phyloP scores from a whole-genome alignment of 2,329 filamentous ascomycete genomes.

The Fusarium metavorans region DNA sequence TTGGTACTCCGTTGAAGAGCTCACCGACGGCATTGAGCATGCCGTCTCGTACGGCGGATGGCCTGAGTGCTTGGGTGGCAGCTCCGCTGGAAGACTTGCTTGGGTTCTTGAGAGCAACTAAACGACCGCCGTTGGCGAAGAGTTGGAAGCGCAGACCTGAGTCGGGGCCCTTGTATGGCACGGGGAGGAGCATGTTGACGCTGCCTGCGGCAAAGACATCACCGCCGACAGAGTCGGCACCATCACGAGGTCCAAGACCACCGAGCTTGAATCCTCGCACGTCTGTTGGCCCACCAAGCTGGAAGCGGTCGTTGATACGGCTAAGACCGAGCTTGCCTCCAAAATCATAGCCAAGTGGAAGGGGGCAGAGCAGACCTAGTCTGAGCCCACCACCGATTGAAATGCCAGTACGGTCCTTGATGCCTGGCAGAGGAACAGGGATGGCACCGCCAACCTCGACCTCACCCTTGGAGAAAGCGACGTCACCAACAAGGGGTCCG shows the following conservation, averaged over 20 bases:
- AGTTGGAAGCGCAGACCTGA: conserved; percentile 88
- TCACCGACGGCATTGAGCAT: conserved; percentile 75
- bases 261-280: conserved; percentile 93
- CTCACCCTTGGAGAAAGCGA: conserved; percentile 95
- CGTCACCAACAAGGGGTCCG: conserved; percentile 86
- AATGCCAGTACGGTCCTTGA: conserved; percentile 78
- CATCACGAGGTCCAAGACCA: conserved; percentile 90
- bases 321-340: conserved; percentile 71
- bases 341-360: conserved; percentile 72
- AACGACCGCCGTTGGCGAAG: conserved; percentile 89
- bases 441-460: conserved; percentile 82
- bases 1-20: conserved; percentile 81
- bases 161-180: conserved; percentile 84
- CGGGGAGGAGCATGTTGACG: conserved; percentile 84
- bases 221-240: conserved; percentile 86
- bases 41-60: conserved; percentile 62
- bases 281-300: conserved; percentile 93
- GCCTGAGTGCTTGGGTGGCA: conserved; percentile 50
- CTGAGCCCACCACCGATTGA: conserved; percentile 86
- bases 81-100: conserved; percentile 59
- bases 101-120: conserved; percentile 79
- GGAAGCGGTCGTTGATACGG: conserved; percentile 93
- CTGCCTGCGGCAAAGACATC: conserved; percentile 93
- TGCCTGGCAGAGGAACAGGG: conserved; percentile 77
- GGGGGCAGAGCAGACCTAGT: conserved; percentile 84